phyloP scores from a whole-genome alignment of 805 yeast genomes.

The Metschnikowia lochheadii region DNA sequence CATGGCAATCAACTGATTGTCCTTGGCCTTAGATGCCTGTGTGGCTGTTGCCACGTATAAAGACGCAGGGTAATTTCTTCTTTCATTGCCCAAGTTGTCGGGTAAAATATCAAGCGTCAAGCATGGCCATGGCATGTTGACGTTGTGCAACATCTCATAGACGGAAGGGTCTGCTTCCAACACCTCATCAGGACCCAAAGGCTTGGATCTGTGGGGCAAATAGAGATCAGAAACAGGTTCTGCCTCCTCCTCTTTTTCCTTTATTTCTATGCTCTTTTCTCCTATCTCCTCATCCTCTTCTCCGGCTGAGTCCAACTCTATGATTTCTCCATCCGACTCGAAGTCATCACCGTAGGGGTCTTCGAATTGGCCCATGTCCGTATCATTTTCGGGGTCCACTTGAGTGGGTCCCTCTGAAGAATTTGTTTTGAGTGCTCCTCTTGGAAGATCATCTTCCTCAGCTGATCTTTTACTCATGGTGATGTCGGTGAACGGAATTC shows the following conservation, averaged over 20 bases:
- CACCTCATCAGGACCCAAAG: slow-evolving; percentile 92
- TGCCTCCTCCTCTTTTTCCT: slow-evolving; percentile 18
- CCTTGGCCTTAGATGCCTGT: slow-evolving; percentile 82
- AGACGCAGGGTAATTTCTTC: slow-evolving; percentile 86
- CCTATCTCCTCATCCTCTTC: slow-evolving; percentile 44
- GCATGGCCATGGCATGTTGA: slow-evolving; percentile 96
- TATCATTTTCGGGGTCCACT: slow-evolving; percentile 35
- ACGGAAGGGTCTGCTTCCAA: slow-evolving; percentile 95
- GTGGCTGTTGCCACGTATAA: slow-evolving; percentile 87
- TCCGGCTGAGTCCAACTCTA: slow-evolving; percentile 62
- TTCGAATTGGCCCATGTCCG: slow-evolving; percentile 80
- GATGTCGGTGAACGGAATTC: neutral
- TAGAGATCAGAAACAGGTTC: slow-evolving; percentile 49
- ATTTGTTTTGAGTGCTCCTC: slow-evolving; percentile 33
- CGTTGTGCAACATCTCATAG: slow-evolving; percentile 93
- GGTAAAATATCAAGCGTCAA: slow-evolving; percentile 85
- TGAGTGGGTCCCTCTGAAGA: slow-evolving; percentile 39
- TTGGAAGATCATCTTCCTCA: slow-evolving; percentile 14
- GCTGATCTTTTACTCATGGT: slow-evolving; percentile 17
- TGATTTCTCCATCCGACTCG: slow-evolving; percentile 86
- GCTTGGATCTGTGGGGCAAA: slow-evolving; percentile 83
- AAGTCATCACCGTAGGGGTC: slow-evolving; percentile 88
- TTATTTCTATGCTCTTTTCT: slow-evolving; percentile 28
- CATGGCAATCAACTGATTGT: slow-evolving; percentile 82
- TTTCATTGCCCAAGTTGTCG: slow-evolving; percentile 79